Percentiles rank a stretch among this genome's conserved stretches.
These are phyloP conservation scores for Rhodosporidiobolus odoratus DNA, from an alignment of 768 basidiomycete genomes.

Conservation along the genomic window DNA sequence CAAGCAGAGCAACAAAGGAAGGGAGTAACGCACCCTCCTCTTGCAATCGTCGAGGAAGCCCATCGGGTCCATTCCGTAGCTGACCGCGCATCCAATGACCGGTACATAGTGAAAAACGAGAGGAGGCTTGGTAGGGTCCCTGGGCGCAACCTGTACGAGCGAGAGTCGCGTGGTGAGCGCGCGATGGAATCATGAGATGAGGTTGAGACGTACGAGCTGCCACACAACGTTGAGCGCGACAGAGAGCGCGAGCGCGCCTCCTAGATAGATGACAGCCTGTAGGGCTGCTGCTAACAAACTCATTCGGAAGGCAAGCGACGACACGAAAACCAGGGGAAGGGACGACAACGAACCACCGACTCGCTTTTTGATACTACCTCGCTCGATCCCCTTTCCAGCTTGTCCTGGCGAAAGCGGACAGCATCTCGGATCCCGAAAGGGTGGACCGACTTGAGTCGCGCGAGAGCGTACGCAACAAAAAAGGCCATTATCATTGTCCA, in stretches of 20 bases:
- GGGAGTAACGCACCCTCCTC: constrained; percentile 60
- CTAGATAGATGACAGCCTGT: not conserved
- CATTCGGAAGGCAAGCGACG: constrained; percentile 1
- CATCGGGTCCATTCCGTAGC: constrained; percentile 88
- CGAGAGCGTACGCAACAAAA: not conserved
- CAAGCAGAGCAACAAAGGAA: not conserved
- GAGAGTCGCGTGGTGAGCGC: too few relatives aligned
- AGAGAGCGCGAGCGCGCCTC: not conserved
- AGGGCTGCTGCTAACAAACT: not conserved
- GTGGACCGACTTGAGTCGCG: too few relatives aligned
- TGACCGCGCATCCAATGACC: constrained; percentile 76
- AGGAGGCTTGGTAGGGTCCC: constrained; percentile 56
- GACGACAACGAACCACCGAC: not conserved
- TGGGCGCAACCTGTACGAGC: constrained; percentile 22
- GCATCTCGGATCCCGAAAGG: too few relatives aligned
- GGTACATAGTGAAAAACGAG: constrained; percentile 91
- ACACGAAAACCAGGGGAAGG: not conserved
- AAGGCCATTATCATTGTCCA: not conserved
- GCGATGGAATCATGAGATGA: not conserved
- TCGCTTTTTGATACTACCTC: not conserved
- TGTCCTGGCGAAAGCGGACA: not conserved
- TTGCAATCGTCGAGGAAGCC: constrained; percentile 55
- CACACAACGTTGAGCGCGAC: constrained; percentile 25
- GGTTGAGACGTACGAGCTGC: constrained; percentile 30
- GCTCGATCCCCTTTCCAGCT: not conserved